Percentiles rank a stretch among this genome's conserved stretches.
phyloP scores from a whole-genome alignment of 805 yeast genomes.

The Candida qinlingensis region DNA sequence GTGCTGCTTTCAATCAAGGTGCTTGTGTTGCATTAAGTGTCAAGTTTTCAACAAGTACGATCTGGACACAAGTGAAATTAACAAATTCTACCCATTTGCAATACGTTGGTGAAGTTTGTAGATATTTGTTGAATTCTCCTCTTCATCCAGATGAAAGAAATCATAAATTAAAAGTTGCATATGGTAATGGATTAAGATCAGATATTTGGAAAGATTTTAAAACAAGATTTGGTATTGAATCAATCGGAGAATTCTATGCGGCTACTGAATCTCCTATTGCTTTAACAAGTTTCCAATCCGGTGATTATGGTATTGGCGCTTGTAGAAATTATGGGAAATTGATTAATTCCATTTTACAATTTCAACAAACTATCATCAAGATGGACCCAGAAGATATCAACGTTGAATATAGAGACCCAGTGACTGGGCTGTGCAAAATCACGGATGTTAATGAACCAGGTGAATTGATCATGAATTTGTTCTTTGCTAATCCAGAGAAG shows the following conservation, averaged over 20 bases:
- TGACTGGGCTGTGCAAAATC: conserved; percentile 52
- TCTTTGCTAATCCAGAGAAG: conserved; percentile 58
- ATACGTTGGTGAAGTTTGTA: conserved; percentile 92
- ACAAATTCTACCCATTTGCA: conserved; percentile 75
- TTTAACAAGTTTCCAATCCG: conserved; percentile 71
- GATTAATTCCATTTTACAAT: conserved; percentile 45
- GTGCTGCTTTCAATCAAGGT: conserved; percentile 63
- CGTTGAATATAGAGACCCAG: conserved; percentile 62
- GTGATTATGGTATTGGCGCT: conserved; percentile 82
- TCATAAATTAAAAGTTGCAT: conserved; percentile 65
- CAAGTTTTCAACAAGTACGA: conserved; percentile 76
- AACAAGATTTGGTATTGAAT: conserved; percentile 64
- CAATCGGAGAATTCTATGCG: conserved; percentile 88
- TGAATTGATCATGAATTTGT: conserved; percentile 75
- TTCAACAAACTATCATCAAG: conserved; percentile 56
- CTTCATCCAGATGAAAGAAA: conserved; percentile 57
- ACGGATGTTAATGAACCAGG: conserved; percentile 70
- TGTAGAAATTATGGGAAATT: conserved; percentile 72
- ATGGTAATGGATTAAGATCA: conserved; percentile 85
- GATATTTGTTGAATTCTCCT: conserved; percentile 69
- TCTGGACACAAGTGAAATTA: conserved; percentile 84
- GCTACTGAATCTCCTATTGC: conserved; percentile 92
- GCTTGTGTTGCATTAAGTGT: conserved; percentile 74
- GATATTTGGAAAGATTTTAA: conserved; percentile 87
- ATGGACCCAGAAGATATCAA: conserved; percentile 80